Base-by-base conservation (phyloP, 805 yeast genomes). In the Wickerhamomyces bovis region DNA sequence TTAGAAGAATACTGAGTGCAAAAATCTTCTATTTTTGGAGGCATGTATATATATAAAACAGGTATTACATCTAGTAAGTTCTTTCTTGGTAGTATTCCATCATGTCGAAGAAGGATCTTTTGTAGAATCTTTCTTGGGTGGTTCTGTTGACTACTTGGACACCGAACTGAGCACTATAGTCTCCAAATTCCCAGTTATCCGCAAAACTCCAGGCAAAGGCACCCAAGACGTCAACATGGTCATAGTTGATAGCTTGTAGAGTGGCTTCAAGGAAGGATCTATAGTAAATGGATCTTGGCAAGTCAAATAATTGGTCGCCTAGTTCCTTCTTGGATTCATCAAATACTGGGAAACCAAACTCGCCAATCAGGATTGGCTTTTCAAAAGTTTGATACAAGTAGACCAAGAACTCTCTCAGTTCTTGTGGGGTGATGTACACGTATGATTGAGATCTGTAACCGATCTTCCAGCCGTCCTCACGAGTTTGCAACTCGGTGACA, bases 101-200 rank as follows among this genome's bases (percentile, higher is more conserved):
- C 4, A 38, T 10, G 21, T 38, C 40, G 16, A 38, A 20, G 18
- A 38, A 38, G 21, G 22, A 16, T 9, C 21, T 38, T 18, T 38
- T 38, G 15, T 38, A 21, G 40, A 20, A 38, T 38, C 26, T 9
- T 10, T 38, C 26, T 38, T 38, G 40, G 26, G 40, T 38, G 16
- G 40, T 38, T 21, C 40, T 19, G 40, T 38, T 38, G 26, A 38
- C 26, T 3, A 21, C 26, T 21, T 38, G 40, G 22, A 38, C 12
- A 38, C 40, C 40, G 18, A 38, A 38, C 13, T 38, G 40, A 9
- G 18, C 15, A 7, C 10, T 8, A 38, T 38, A 38, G 21, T 21
- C 25, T 21, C 40, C 40, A 10, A 38, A 38, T 21, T 38, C 40
- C 40, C 40, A 38, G 13, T 38, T 38, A 38, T 38, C 40, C 20